Evolutionary conservation across 306 rosid species (phyloP).

Genomic region (Castanea mollissima): DNA sequence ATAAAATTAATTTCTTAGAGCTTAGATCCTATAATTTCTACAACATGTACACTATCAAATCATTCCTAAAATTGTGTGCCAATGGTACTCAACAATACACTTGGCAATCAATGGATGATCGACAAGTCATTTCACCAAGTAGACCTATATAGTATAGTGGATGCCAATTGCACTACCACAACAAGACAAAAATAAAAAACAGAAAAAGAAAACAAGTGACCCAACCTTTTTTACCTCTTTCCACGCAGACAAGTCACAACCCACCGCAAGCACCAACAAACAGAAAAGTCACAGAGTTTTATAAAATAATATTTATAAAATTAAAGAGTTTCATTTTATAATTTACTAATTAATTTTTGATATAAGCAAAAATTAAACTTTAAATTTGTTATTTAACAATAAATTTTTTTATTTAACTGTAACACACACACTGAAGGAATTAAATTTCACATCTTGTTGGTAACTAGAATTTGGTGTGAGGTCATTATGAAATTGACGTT

Average conservation of each 20-base stretch:
- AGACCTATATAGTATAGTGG: not conserved
- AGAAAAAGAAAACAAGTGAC: too few relatives aligned
- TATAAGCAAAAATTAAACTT: accelerated
- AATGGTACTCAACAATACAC: not conserved
- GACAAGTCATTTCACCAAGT: not conserved
- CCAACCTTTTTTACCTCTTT: not conserved
- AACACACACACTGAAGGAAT: too few relatives aligned
- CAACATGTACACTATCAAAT: not conserved
- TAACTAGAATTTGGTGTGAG: too few relatives aligned
- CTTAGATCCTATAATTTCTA: too few relatives aligned
- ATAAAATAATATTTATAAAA: too few relatives aligned
- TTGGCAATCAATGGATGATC: not conserved
- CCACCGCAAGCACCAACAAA: not conserved
- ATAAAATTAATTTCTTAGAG: too few relatives aligned
- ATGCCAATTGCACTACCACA: not conserved
- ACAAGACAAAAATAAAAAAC: too few relatives aligned
- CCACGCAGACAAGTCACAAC: not conserved
- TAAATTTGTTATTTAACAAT: accelerated
- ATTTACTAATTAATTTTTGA: accelerated
- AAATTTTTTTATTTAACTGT: too few relatives aligned
- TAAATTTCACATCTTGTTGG: too few relatives aligned
- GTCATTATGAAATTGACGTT: too few relatives aligned
- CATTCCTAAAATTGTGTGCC: not conserved
- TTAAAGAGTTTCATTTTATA: accelerated
- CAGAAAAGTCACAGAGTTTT: too few relatives aligned